Evolutionary conservation across 2,329 filamentous ascomycete species (phyloP).

Genomic region (Phaeosphaeriaceae sp.): DNA sequence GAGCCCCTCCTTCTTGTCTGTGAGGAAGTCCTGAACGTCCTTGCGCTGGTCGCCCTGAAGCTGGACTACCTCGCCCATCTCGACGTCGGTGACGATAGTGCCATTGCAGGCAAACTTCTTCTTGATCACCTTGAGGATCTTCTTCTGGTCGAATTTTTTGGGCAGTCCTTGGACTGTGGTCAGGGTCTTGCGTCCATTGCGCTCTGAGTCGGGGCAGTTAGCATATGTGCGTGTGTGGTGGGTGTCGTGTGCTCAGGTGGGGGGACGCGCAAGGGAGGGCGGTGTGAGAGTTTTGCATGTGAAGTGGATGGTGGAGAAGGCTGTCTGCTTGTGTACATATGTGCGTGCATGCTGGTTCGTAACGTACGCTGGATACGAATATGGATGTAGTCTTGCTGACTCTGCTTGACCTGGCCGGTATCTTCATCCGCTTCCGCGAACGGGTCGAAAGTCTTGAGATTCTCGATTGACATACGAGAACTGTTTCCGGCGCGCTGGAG

Average conservation of each 20-base stretch:
- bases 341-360: conserved; percentile 47
- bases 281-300: background rate
- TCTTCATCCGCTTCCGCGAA: conserved; percentile 99
- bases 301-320: background rate
- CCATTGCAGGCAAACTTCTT: conserved; percentile 99
- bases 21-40: conserved; percentile 96
- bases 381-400: conserved; percentile 95
- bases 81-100: conserved; percentile 93
- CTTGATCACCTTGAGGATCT: conserved; percentile 99
- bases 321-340: background rate
- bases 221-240: background rate
- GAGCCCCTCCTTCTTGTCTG: conserved; percentile 93
- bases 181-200: conserved; percentile 99
- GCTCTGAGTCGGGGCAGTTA: conserved; percentile 71
- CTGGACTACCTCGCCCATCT: conserved; percentile 99
- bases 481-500: conserved; percentile 32
- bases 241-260: background rate
- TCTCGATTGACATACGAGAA: conserved; percentile 54
- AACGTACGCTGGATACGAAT: conserved; percentile 96
- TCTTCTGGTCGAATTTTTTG: conserved; percentile 99
- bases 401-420: conserved; percentile 90
- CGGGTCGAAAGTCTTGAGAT: conserved; percentile 71
- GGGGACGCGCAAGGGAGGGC: background rate
- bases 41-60: conserved; percentile 99
- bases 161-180: conserved; percentile 99